phyloP scores from a whole-genome alignment of 139 green algal species.

The Mychonastes homosphaera region DNA sequence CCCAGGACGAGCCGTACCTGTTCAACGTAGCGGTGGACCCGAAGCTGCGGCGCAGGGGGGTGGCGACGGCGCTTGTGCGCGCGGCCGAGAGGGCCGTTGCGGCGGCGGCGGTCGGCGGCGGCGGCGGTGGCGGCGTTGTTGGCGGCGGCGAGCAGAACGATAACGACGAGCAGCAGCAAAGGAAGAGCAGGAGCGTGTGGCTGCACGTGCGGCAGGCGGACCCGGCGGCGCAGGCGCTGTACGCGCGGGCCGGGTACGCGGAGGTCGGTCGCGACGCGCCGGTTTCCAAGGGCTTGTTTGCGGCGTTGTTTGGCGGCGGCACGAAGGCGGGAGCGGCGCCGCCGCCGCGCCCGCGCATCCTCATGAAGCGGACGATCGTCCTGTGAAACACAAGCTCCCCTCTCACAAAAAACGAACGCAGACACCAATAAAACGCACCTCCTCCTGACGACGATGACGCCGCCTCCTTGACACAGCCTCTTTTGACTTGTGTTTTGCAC shows the following conservation, averaged over 20 bases:
- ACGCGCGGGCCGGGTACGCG: slow-evolving; percentile 8
- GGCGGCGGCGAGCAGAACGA: not conserved
- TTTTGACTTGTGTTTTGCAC: too few relatives aligned
- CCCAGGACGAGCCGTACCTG: slow-evolving; percentile 7
- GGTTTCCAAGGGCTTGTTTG: not conserved
- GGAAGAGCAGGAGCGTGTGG: too few relatives aligned
- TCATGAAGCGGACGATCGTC: slow-evolving; percentile 5
- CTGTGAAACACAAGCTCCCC: not conserved
- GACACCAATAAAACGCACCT: not conserved
- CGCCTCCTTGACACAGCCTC: too few relatives aligned
- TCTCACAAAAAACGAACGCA: not conserved
- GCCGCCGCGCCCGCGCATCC: slow-evolving; percentile 7
- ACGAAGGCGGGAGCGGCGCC: too few relatives aligned
- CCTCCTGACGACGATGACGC: not conserved
- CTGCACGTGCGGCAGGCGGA: slow-evolving; percentile 27
- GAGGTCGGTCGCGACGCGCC: slow-evolving; percentile 5
- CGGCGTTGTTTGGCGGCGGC: not conserved
- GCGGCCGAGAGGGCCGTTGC: not conserved
- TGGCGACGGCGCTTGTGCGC: not conserved
- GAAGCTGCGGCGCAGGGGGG: slow-evolving; percentile 10
- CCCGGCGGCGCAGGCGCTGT: slow-evolving; percentile 21
- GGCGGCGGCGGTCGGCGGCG: too few relatives aligned
- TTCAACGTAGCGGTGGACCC: slow-evolving; percentile 28
- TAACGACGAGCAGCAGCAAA: too few relatives aligned
- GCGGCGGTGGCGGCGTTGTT: not conserved